phyloP scores from a whole-genome alignment of 345 rosid species.

The Iberis pinnata region DNA sequence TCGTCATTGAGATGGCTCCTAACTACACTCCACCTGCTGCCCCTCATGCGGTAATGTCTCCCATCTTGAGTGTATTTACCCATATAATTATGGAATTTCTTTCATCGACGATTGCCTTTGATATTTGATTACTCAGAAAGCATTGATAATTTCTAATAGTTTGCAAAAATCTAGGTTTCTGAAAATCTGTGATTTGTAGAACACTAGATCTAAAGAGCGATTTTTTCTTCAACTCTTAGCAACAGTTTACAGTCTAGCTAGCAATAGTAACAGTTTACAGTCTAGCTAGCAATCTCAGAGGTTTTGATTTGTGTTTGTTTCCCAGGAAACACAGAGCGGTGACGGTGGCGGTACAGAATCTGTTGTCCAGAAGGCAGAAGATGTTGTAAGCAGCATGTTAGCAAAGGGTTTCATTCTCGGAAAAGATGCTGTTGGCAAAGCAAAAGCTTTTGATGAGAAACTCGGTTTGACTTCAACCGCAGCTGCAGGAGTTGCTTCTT shows the following conservation, averaged over 20 bases:
- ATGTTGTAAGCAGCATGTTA: constrained; percentile 82
- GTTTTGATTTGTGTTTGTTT: neutral
- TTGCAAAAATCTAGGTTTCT: no score
- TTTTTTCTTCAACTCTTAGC: no score
- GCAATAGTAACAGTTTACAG: no score
- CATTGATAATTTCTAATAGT: no score
- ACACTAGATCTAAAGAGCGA: no score
- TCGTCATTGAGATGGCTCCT: constrained; percentile 58
- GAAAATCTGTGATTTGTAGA: no score
- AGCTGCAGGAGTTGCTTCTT: constrained; percentile 61
- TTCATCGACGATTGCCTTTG: no score
- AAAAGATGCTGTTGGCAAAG: constrained; percentile 73
- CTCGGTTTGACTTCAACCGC: constrained; percentile 78
- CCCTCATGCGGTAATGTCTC: constrained; percentile 40
- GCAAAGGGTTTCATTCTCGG: constrained; percentile 85
- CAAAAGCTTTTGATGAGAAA: constrained; percentile 75
- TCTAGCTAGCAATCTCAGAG: neutral
- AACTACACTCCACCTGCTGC: constrained; percentile 54
- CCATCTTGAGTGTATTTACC: no score
- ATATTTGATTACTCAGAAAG: no score
- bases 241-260: no score
- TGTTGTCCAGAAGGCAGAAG: constrained; percentile 78
- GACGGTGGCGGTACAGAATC: constrained; percentile 38
- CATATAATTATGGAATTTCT: no score
- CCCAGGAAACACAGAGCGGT: constrained; percentile 38